A percentile compares a stretch with the other conserved stretches of the same genome.
Evolutionary conservation across 2,329 filamentous ascomycete species (phyloP).

Genomic region (Monilinia fructigena): DNA sequence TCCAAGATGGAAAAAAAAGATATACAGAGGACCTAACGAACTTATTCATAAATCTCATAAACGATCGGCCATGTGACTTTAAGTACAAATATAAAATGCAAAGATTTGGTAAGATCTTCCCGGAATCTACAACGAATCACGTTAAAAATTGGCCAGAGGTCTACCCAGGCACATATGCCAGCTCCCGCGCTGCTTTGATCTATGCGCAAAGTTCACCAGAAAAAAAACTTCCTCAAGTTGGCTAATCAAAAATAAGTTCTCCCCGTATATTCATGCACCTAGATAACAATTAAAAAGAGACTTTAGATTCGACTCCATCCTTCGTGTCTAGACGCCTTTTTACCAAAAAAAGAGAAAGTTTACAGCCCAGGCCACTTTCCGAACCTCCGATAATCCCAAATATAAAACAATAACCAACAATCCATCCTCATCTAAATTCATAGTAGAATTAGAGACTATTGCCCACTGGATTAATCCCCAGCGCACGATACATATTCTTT

Average conservation of each 20-base stretch:
- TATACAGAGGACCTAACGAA: not conserved
- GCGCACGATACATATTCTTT: constrained; percentile 9
- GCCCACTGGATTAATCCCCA: not conserved
- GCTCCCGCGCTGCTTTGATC: no score
- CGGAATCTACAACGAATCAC: not conserved
- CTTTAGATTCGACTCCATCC: not conserved
- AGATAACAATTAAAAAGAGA: not conserved
- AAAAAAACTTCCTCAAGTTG: not conserved
- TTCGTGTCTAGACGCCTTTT: not conserved
- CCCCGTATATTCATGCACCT: no score
- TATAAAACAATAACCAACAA: not conserved
- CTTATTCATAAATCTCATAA: no score
- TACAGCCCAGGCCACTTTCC: not conserved
- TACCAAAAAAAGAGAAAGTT: not conserved
- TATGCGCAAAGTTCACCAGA: not conserved
- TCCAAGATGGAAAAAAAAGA: no score
- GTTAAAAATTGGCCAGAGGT: not conserved
- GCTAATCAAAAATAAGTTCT: not conserved
- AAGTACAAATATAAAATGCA: not conserved
- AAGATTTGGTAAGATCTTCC: not conserved
- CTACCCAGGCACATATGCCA: not conserved
- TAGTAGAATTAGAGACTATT: not conserved
- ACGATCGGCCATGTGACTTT: not conserved
- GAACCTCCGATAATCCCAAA: not conserved
- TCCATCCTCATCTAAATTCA: not conserved